Evolutionary conservation across 768 basidiomycete species (phyloP), one percentile per base, ranked within the genome.

Genomic region (Xerocomellus amylosporus): DNA sequence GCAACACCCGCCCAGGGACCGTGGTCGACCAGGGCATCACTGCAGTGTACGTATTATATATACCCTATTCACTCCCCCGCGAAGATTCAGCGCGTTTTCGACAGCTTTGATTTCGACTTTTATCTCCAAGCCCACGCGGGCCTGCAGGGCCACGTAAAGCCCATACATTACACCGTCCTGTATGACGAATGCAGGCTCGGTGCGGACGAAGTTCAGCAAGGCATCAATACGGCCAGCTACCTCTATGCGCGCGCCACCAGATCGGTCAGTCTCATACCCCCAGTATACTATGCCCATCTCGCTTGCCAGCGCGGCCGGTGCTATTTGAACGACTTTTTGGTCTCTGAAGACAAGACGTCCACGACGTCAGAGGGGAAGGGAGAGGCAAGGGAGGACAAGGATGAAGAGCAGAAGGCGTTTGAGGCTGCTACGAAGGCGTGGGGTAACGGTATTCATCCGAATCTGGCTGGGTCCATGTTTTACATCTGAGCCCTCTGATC

Each of bases 231-330:
- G 50, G 70, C 77, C 14, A 84, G 83, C 60, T 92, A 91, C 63
- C 74, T 89, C 14, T 94, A 89, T 60, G 90, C 87, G 1, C 81
- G 91, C 5, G 90, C 90, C 1, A 94, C 90, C 4, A 87, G 88
- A 61, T 86, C 90, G 0, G 92, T 94, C 30, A 90, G 87, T 64
- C 74, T 93, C 22, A 77, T 91, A 12, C 89, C 90, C 0, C 79
- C 89, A 0, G 89, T 88, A 0, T 90, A 90, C 64, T 90, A 90
- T 60, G 86, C 88, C 8, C 89, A 92, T 70, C 70, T 92, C 47
- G 90, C 88, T 1, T 91, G 89, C 66, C 89, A 93, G 70, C 75
- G 90, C 12, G 90, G 86, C 0, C 72, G 90, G 36, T 86, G 77
- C 64, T 93, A 90, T 63, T 59, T 93, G 38, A 88, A 90, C 56